Conservation (phyloP, 441 rosid species). For the Croton setiger region DNA sequence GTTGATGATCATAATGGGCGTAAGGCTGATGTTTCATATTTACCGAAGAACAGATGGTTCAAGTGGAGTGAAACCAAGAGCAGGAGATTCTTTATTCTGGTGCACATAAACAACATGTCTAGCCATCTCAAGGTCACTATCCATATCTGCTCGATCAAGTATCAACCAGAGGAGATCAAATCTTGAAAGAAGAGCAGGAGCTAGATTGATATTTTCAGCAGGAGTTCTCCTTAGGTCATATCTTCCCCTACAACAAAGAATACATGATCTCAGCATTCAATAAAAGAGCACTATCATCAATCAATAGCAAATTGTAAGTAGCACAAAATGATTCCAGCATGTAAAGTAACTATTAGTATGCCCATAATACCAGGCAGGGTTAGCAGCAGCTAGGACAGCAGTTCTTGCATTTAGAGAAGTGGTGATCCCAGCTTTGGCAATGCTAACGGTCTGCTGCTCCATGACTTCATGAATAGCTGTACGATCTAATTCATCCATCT, state of each 20-base stretch:
- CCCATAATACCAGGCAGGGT: slow-evolving; percentile 89
- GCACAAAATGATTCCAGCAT: slow-evolving; percentile 6
- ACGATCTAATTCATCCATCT: slow-evolving; percentile 99
- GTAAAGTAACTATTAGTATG: slow-evolving; percentile 11
- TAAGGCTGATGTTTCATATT: slow-evolving; percentile 16
- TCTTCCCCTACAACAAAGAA: slow-evolving; percentile 72
- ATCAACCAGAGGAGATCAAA: slow-evolving; percentile 98
- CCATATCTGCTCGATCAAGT: slow-evolving; percentile 98
- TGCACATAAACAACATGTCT: slow-evolving; percentile 96
- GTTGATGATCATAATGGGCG: background rate
- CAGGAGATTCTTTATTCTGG: slow-evolving; percentile 87
- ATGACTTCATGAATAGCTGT: slow-evolving; percentile 99
- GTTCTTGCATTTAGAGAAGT: slow-evolving; percentile 99
- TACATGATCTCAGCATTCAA: slow-evolving; percentile 12
- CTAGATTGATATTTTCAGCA: slow-evolving; percentile 95
- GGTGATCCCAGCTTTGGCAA: slow-evolving; percentile 99
- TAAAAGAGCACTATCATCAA: slow-evolving; percentile 2
- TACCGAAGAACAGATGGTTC: slow-evolving; percentile 91
- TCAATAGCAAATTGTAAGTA: background rate
- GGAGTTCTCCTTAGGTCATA: slow-evolving; percentile 97
- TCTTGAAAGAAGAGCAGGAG: slow-evolving; percentile 95
- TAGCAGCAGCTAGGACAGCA: slow-evolving; percentile 98
- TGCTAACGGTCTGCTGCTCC: slow-evolving; percentile 99
- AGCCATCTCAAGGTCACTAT: slow-evolving; percentile 94
- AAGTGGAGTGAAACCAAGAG: slow-evolving; percentile 90